phyloP scores from a whole-genome alignment of 441 rosid species.

The Corymbia citriodora region DNA sequence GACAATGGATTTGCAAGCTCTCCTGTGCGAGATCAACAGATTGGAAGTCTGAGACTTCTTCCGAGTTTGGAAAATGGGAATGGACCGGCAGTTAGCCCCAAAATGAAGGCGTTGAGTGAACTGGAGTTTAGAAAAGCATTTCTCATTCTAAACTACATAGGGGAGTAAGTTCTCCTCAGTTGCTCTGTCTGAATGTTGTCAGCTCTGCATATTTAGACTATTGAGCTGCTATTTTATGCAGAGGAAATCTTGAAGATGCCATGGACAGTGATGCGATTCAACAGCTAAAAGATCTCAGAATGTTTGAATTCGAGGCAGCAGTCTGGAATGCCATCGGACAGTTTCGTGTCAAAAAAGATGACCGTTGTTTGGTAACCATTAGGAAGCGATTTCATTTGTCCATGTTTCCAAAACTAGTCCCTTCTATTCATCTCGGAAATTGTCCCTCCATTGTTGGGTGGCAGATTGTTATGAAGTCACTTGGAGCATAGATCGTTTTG shows the following conservation, averaged over 20 bases:
- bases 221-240: neutral
- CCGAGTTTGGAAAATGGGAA: neutral
- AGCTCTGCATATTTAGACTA: neutral
- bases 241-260: slow-evolving; percentile 28
- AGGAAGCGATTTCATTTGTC: neutral
- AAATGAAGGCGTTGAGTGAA: slow-evolving; percentile 48
- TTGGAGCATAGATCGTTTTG: neutral
- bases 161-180: slow-evolving; percentile 32
- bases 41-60: neutral
- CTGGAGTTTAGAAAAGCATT: slow-evolving; percentile 68
- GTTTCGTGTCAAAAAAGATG: slow-evolving; percentile 9
- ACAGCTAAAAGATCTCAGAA: slow-evolving; percentile 26
- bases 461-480: neutral
- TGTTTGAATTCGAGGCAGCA: slow-evolving; percentile 44
- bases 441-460: neutral
- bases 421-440: neutral
- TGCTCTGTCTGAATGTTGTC: neutral
- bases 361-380: slow-evolving; percentile 35
- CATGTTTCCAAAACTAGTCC: neutral
- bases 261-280: slow-evolving; percentile 35
- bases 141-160: slow-evolving; percentile 55
- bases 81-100: slow-evolving; percentile 12
- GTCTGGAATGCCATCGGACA: slow-evolving; percentile 40
- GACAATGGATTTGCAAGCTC: neutral
- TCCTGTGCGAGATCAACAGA: neutral